Base-by-base conservation (phyloP, 2,329 filamentous ascomycete genomes). In the Bertia moriformis region DNA sequence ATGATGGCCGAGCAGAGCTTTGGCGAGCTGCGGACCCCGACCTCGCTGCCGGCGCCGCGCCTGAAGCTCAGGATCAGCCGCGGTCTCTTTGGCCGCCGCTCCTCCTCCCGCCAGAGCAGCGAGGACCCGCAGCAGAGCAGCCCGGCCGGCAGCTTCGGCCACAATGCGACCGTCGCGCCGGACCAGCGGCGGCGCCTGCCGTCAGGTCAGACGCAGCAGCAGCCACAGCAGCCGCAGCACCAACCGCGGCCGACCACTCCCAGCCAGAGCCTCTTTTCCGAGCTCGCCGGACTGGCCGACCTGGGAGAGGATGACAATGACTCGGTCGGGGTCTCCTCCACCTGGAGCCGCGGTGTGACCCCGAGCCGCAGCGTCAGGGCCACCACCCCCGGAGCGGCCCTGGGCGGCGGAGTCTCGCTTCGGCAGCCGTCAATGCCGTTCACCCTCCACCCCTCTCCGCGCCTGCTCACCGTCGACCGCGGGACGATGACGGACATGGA, bases 251-350 rank as follows among this genome's bases (percentile, higher is more conserved):
- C n/a, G n/a, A n/a, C n/a, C n/a, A n/a, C n/a, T n/a, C n/a, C n/a
- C n/a, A n/a, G n/a, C 14, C 84, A 94, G 63, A 96, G 83, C 51
- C 66, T 98, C 39, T 93, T 91, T 54, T 87, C 88, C 32, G 91
- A 98, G 58, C 70, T 98, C 30, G 85, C 83, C 39, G 84, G 86
- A 46, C 64, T 95, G 22, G 22, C 7, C 22, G 22, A 27, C 7
- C n/a, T n/a, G 7, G n/a, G 22, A 10, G 22, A 7, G 22, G 7
- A 7, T 27, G 22, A 27, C 22, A 27, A 27, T 27, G 7, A n/a
- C 22, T 27, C 22, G 22, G 22, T n/a, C 22, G n/a, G 7, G 22
- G n/a, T 7, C 22, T 27, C n/a, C 22, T 27, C 22, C 22, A n/a
- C n/a, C 22, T 7, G 7, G 41, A 41, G 15, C 24, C 40, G 10